Evolutionary conservation across 148 eudicot genomes (phyloP).

Genomic region (Vaccinium vitisidaea): DNA sequence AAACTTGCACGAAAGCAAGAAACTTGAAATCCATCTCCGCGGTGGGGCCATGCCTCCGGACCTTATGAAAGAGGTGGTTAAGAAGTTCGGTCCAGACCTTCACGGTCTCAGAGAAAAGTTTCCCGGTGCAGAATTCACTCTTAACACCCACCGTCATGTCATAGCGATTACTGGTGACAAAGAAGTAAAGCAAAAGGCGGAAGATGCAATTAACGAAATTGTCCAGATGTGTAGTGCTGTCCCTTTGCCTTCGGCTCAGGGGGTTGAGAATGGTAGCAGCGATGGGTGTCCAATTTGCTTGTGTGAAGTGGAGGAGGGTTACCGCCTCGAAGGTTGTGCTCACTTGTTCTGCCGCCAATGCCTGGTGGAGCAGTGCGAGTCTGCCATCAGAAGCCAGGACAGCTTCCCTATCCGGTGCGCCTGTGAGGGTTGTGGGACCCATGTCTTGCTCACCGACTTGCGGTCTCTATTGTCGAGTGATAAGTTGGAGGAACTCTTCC

Average conservation of each 20-base stretch:
- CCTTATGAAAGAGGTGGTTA: slow-evolving; percentile 88
- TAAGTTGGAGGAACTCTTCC: slow-evolving; percentile 76
- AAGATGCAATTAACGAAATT: slow-evolving; percentile 56
- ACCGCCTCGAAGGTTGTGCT: slow-evolving; percentile 57
- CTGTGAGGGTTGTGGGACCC: slow-evolving; percentile 55
- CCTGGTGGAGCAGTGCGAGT: slow-evolving; percentile 84
- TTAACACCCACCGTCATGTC: slow-evolving; percentile 61
- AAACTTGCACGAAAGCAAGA: slow-evolving; percentile 55
- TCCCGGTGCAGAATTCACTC: slow-evolving; percentile 55
- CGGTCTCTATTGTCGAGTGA: slow-evolving; percentile 49
- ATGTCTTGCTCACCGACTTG: slow-evolving; percentile 56
- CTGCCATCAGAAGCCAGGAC: slow-evolving; percentile 66
- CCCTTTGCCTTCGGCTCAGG: slow-evolving; percentile 14
- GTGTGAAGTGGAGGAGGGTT: slow-evolving; percentile 74
- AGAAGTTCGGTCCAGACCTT: slow-evolving; percentile 76
- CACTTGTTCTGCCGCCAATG: slow-evolving; percentile 75
- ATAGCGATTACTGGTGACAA: slow-evolving; percentile 54
- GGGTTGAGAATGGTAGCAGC: slow-evolving; percentile 21
- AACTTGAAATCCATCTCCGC: slow-evolving; percentile 70
- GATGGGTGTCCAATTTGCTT: slow-evolving; percentile 70
- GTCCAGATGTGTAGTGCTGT: slow-evolving; percentile 32
- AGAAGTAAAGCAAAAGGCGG: slow-evolving; percentile 63
- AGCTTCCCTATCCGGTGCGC: slow-evolving; percentile 68
- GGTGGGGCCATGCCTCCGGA: slow-evolving; percentile 57
- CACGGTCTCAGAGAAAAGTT: slow-evolving; percentile 59